Evolutionary conservation across 345 rosid species (phyloP).

Genomic region (Ceriops tagal): DNA sequence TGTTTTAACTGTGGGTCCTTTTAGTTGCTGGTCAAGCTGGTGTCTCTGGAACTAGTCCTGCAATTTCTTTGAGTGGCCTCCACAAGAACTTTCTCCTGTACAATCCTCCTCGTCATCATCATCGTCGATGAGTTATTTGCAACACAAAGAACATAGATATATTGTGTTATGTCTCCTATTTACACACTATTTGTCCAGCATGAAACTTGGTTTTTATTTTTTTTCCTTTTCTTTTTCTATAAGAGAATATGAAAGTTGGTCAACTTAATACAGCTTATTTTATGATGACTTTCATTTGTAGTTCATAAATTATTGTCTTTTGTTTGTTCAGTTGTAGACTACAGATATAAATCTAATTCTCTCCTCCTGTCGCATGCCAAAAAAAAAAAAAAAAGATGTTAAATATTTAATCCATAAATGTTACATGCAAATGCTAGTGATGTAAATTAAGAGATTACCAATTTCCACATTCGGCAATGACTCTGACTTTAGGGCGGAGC

Average conservation of each 20-base stretch:
- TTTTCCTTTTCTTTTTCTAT: too few relatives aligned
- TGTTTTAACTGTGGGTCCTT: background rate
- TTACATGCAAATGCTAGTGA: background rate
- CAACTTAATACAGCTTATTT: too few relatives aligned
- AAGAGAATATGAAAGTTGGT: too few relatives aligned
- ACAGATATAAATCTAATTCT: too few relatives aligned
- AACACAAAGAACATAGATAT: background rate
- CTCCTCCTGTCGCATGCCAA: too few relatives aligned
- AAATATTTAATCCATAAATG: background rate
- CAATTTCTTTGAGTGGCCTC: slow-evolving; percentile 76
- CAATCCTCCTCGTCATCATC: background rate
- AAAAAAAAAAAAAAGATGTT: background rate
- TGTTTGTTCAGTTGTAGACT: too few relatives aligned
- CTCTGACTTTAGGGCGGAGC: slow-evolving; percentile 79
- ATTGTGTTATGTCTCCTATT: background rate
- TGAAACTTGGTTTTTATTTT: background rate
- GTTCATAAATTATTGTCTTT: background rate
- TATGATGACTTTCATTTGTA: too few relatives aligned
- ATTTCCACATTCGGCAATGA: slow-evolving; percentile 86
- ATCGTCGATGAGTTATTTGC: background rate
- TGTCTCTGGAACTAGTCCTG: slow-evolving; percentile 43
- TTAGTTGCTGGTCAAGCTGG: slow-evolving; percentile 20
- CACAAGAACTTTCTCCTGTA: slow-evolving; percentile 84
- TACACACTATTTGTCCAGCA: background rate
- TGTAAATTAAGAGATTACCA: slow-evolving; percentile 37